Conservation (phyloP, 2,329 filamentous ascomycete genomes). For the Niveomyces coronatus region DNA sequence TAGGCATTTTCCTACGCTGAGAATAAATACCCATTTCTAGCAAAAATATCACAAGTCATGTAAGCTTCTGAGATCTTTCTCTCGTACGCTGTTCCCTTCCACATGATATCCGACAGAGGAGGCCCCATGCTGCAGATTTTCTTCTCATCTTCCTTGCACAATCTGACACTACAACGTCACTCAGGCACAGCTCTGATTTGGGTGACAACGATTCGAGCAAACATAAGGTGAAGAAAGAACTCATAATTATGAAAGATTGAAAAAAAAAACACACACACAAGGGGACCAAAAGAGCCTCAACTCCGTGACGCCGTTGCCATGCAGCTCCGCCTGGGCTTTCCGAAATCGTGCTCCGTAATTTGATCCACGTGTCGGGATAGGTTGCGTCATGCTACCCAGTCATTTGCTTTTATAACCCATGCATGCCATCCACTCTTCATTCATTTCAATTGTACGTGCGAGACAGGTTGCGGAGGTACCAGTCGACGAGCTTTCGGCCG, state of each 20-base stretch:
- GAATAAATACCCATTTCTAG: no score
- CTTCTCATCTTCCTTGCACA: no score
- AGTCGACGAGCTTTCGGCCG: conserved; percentile 91
- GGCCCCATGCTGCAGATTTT: no score
- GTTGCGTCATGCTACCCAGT: conserved; percentile 2
- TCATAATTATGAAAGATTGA: conserved; percentile 1
- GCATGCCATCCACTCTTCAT: neutral
- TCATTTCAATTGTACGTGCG: conserved; percentile 68
- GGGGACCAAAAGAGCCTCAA: conserved; percentile 23
- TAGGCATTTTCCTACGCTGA: no score
- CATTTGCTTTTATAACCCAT: neutral
- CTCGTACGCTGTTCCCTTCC: no score
- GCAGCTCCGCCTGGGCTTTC: conserved; percentile 16
- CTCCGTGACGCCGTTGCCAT: conserved; percentile 33
- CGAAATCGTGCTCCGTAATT: conserved; percentile 1
- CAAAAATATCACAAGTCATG: no score
- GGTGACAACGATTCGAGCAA: no score
- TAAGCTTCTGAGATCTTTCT: no score
- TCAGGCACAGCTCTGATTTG: no score
- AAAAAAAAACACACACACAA: conserved; percentile 6
- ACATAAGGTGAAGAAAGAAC: no score
- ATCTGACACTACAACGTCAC: no score
- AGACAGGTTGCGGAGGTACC: conserved; percentile 95
- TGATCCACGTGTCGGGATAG: neutral
- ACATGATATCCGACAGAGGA: no score